Evolutionary conservation across 2,329 filamentous ascomycete genomes (phyloP).

Genomic region (Pseudogymnoascus sp.): DNA sequence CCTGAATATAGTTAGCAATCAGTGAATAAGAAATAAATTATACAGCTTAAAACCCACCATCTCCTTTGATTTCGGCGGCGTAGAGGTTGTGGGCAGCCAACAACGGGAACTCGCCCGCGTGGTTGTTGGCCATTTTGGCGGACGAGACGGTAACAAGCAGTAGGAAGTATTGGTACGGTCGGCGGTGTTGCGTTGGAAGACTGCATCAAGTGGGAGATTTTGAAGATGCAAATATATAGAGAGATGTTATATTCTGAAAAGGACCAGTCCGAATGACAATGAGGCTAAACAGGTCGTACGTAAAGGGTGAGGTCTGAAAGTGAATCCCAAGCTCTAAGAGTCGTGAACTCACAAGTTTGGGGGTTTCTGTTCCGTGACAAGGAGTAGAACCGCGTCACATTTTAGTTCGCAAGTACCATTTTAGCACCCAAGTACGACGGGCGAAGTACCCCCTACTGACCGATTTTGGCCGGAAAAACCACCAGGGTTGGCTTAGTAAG

Average conservation of each 20-base stretch:
- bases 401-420: conserved; percentile 7
- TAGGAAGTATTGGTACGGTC: not conserved
- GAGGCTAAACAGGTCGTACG: not conserved
- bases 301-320: not conserved
- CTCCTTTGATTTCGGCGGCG: conserved; percentile 48
- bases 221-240: conserved; percentile 3
- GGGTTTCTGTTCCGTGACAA: not conserved
- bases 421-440: not conserved
- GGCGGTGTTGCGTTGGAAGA: conserved; percentile 6
- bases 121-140: conserved; percentile 7
- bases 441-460: conserved; percentile 4
- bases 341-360: not conserved
- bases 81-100: conserved; percentile 50
- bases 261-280: not conserved
- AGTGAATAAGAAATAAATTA: conserved; percentile 10
- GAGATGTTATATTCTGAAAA: not conserved
- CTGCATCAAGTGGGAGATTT: not conserved
- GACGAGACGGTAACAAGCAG: not conserved
- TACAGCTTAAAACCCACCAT: conserved; percentile 42
- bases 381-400: conserved; percentile 7
- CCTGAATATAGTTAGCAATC: conserved; percentile 35
- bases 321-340: not conserved
- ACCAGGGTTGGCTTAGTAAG: not conserved
- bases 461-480: conserved; percentile 5
- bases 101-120: conserved; percentile 42